Base-by-base conservation (phyloP, 345 rosid genomes). In the Dovyalis caffra region DNA sequence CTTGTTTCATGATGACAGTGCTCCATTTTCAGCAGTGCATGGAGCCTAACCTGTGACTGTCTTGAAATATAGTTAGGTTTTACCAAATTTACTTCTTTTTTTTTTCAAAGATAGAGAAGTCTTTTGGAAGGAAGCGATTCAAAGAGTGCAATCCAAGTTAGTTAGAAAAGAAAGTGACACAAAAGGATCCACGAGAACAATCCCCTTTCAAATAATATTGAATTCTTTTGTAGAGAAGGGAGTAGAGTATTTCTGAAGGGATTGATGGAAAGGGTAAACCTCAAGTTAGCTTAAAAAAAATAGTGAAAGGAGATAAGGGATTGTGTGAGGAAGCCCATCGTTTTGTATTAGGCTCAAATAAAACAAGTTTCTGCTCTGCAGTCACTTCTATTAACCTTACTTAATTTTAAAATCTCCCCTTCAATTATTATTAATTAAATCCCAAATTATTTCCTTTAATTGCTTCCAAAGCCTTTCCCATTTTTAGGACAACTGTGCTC, bases 141-240 rank as follows among this genome's bases (percentile, higher is more conserved):
- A 62, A 78, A 70, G 87, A 82, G 91, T 87, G 77, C 81, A 82
- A 77, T 69, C 78, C 77, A 87, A 87, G 91, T 74, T 66, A 84
- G 57, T 29, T 63, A 45, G 43, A 34, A 49, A 60, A 53, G 23
- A 65, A 56, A 25, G 45, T 68, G 23, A 47, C 23, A 25, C 5
- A 33, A 14, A 32, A 7, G 64, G 66, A 31, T 40, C 43, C 53
- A 64, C 23, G 72, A 64, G 58, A 51, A 75, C 32, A 51, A 11
- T 64, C 20, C 64, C 60, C 51, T 72, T 57, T 61, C 35, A 21
- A 51, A 21, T n/a, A n/a, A 35, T 31, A 26, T 64, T 66, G 14
- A 33, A 25, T 33, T 20, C 34, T 14, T 61, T 29, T 6, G 18
- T 21, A 62, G 66, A 31, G 66, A 26, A 0, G 5, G 7, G 32